Conservation (phyloP, 805 yeast species). For the Nakazawaea siamensis region DNA sequence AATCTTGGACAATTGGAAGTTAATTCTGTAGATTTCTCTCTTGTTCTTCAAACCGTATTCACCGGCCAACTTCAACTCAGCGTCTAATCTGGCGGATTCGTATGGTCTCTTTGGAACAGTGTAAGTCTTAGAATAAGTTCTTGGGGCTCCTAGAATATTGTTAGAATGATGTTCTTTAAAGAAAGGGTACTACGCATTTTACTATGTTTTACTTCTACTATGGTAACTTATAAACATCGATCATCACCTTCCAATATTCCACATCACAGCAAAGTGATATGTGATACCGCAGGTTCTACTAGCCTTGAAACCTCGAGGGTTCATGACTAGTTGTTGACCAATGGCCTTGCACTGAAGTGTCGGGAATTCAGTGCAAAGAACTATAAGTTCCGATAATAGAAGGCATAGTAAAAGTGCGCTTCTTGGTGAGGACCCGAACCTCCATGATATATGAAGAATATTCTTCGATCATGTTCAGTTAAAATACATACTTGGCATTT, state of each 20-base stretch:
- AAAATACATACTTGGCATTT: slow-evolving; percentile 55
- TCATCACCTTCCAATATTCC: background rate
- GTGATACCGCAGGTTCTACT: too few relatives aligned
- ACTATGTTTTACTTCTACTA: too few relatives aligned
- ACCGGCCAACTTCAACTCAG: slow-evolving; percentile 99
- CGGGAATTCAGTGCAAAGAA: slow-evolving; percentile 69
- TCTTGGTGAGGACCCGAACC: slow-evolving; percentile 66
- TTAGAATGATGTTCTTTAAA: slow-evolving; percentile 1
- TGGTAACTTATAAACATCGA: too few relatives aligned
- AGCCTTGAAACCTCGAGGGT: too few relatives aligned
- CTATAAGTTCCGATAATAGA: slow-evolving; percentile 19
- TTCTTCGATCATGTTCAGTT: slow-evolving; percentile 3
- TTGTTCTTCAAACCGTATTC: slow-evolving; percentile 99
- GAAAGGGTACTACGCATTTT: too few relatives aligned
- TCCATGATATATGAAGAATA: slow-evolving; percentile 20
- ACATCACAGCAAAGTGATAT: too few relatives aligned
- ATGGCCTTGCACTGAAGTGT: slow-evolving; percentile 58
- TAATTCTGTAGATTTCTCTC: slow-evolving; percentile 99
- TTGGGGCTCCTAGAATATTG: slow-evolving; percentile 75
- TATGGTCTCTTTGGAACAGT: slow-evolving; percentile 99
- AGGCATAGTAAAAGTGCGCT: slow-evolving; percentile 3
- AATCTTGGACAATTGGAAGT: slow-evolving; percentile 97
- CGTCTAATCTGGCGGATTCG: slow-evolving; percentile 99
- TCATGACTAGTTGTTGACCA: too few relatives aligned
- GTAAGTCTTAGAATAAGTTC: slow-evolving; percentile 99